Percentiles rank a stretch among this genome's conserved stretches.
Conservation (phyloP, 768 basidiomycete genomes). For the Hortiboletus campestris region DNA sequence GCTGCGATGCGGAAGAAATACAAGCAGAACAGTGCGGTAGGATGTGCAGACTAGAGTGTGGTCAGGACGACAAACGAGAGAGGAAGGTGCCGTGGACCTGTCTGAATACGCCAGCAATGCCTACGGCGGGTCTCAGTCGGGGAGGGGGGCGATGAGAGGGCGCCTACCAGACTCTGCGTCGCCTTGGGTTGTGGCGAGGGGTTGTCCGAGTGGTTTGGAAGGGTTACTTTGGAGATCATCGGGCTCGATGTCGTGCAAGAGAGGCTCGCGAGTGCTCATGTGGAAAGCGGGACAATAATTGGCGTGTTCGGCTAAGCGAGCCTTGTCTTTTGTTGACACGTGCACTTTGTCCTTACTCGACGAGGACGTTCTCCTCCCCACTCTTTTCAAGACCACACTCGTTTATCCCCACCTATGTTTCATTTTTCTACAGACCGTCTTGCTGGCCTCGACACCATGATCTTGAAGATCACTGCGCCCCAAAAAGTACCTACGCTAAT, state of each 20-base stretch:
- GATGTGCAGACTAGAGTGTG: slow-evolving; percentile 67
- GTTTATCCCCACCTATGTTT: slow-evolving; percentile 28
- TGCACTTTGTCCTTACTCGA: slow-evolving; percentile 9
- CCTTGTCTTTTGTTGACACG: slow-evolving; percentile 14
- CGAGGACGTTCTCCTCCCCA: slow-evolving; percentile 7
- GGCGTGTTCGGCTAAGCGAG: neutral
- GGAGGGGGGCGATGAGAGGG: neutral
- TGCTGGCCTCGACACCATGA: slow-evolving; percentile 42
- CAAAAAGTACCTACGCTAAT: slow-evolving; percentile 30
- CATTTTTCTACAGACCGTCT: slow-evolving; percentile 40
- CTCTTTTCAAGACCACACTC: slow-evolving; percentile 6
- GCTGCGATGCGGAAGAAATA: slow-evolving; percentile 87
- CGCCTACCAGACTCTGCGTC: slow-evolving; percentile 74
- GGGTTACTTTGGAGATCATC: slow-evolving; percentile 56
- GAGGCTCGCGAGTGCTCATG: slow-evolving; percentile 63
- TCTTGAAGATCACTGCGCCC: slow-evolving; percentile 34
- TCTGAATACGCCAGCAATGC: slow-evolving; percentile 71
- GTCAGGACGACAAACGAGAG: slow-evolving; percentile 14
- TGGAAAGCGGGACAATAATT: too few species aligned
- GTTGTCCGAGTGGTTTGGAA: slow-evolving; percentile 31
- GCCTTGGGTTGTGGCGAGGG: slow-evolving; percentile 53
- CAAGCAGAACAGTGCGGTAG: slow-evolving; percentile 80
- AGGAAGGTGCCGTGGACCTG: slow-evolving; percentile 47
- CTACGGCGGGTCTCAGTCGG: slow-evolving; percentile 33
- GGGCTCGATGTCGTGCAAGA: slow-evolving; percentile 83